A percentile compares a stretch with the other conserved stretches of the same genome.
phyloP scores from a whole-genome alignment of 2,329 filamentous ascomycete genomes.

The Cercospora berteroae region DNA sequence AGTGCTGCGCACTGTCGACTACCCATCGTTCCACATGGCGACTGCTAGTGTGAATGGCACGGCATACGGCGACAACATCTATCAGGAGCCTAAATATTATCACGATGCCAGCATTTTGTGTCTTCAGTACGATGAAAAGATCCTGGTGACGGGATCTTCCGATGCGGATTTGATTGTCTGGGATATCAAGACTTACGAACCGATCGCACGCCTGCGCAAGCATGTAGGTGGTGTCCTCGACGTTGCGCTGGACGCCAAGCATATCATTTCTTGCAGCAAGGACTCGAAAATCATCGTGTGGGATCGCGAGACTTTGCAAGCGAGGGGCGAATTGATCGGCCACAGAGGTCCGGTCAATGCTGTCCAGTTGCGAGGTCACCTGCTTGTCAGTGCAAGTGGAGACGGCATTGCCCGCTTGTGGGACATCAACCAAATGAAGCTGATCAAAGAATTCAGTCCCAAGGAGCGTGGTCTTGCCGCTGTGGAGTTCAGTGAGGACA shows the following conservation, averaged over 20 bases:
- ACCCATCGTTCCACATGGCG: conserved; percentile 40
- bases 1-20: conserved; percentile 44
- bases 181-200: conserved; percentile 76
- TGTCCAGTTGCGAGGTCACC: conserved; percentile 89
- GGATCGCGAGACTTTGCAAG: conserved; percentile 74
- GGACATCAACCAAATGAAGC: conserved; percentile 86
- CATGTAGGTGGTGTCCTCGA: conserved; percentile 90
- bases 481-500: conserved; percentile 93
- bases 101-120: conserved; percentile 94
- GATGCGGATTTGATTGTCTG: conserved; percentile 91
- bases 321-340: conserved; percentile 76
- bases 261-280: conserved; percentile 97
- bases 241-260: conserved; percentile 84
- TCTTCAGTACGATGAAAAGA: conserved; percentile 87
- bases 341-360: conserved; percentile 94
- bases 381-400: conserved; percentile 88
- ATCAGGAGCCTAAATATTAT: conserved; percentile 54
- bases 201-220: conserved; percentile 71
- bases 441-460: conserved; percentile 84
- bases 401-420: conserved; percentile 93
- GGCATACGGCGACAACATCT: conserved; percentile 47
- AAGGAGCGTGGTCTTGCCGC: conserved; percentile 93
- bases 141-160: conserved; percentile 92
- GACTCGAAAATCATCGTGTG: conserved; percentile 92
- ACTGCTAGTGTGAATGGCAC: conserved; percentile 50